These are phyloP conservation scores for Backusella psychrophila DNA, from an alignment of 192 early-diverging fungal species.

Conservation along the genomic window DNA sequence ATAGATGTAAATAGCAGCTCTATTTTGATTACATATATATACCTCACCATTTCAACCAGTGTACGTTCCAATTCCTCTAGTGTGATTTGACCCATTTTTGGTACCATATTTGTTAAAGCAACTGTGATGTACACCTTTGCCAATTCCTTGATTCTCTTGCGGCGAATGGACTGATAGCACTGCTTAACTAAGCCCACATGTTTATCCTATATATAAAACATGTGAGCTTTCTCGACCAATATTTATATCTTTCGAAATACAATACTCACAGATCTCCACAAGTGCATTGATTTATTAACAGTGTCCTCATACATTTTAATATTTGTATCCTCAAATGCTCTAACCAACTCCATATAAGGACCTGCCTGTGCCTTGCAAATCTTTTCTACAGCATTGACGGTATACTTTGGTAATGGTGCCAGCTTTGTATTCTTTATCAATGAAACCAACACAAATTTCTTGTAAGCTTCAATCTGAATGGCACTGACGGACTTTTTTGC, in stretches of 20 bases:
- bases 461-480: conserved; percentile 77
- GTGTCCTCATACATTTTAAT: conserved; percentile 41
- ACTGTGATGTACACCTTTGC: conserved; percentile 79
- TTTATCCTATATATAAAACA: conserved; percentile 43
- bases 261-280: conserved; percentile 33
- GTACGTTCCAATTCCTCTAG: conserved; percentile 48
- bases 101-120: conserved; percentile 67
- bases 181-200: conserved; percentile 67
- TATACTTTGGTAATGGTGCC: conserved; percentile 49
- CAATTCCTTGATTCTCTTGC: conserved; percentile 64
- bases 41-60: conserved; percentile 59
- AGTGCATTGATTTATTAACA: conserved; percentile 36
- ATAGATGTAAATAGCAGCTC: background rate
- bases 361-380: conserved; percentile 34
- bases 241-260: background rate
- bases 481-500: conserved; percentile 51
- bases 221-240: background rate
- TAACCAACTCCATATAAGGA: conserved; percentile 58
- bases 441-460: conserved; percentile 64
- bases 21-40: background rate
- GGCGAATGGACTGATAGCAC: conserved; percentile 43
- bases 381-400: conserved; percentile 44
- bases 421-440: conserved; percentile 59
- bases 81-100: conserved; percentile 43
- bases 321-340: conserved; percentile 53